A percentile compares a stretch with the other conserved stretches of the same genome.
These are phyloP conservation scores for Flaveria floridana DNA, from an alignment of 140 eudicot species.

Conservation along the genomic window DNA sequence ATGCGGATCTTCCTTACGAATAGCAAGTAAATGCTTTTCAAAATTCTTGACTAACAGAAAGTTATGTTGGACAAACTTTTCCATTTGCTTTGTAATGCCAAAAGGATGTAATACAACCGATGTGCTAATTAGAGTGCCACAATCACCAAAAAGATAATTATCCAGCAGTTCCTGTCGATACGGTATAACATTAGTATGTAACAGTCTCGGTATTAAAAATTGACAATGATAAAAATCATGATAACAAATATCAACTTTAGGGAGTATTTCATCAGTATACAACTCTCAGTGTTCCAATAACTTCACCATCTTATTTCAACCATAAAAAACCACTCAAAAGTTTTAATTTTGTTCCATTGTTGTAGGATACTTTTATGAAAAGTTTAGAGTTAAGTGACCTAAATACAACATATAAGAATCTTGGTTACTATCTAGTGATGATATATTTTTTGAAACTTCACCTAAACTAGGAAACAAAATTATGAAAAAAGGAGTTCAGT, in stretches of 20 bases:
- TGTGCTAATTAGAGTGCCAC: conserved; percentile 35
- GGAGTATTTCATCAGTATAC: neutral
- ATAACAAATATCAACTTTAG: neutral
- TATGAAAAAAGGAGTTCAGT: neutral
- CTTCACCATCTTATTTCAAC: neutral
- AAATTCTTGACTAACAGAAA: conserved; percentile 51
- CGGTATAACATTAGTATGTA: conserved; percentile 5
- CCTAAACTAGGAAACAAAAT: neutral
- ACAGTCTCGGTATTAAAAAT: neutral
- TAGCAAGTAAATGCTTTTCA: conserved; percentile 44
- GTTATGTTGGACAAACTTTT: conserved; percentile 55
- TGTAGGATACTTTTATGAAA: neutral
- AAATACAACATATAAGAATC: neutral
- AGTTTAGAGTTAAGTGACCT: neutral
- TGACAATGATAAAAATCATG: neutral
- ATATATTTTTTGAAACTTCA: neutral
- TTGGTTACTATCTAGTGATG: neutral
- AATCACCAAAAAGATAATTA: conserved; percentile 58
- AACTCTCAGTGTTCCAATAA: neutral
- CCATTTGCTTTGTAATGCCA: conserved; percentile 75
- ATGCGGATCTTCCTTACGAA: conserved; percentile 28
- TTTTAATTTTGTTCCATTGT: neutral
- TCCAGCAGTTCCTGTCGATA: conserved; percentile 64
- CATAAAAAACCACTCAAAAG: neutral
- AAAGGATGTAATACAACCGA: conserved; percentile 43